Percentiles rank a stretch among this genome's conserved stretches.
phyloP scores from a whole-genome alignment of 495 filamentous ascomycete genomes.

The Neurospora discreta region DNA sequence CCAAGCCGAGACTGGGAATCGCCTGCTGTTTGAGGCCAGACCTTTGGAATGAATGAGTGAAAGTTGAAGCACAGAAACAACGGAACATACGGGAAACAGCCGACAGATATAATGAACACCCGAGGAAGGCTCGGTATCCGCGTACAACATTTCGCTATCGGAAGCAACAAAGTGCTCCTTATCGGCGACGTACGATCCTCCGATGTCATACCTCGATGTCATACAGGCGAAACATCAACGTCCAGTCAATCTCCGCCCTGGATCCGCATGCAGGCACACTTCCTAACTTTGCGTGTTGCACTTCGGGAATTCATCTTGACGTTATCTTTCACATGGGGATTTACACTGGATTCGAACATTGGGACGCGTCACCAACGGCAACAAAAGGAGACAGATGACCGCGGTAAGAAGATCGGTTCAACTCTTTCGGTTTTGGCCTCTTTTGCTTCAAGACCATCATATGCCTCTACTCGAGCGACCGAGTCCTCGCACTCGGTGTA shows the following conservation, averaged over 20 bases:
- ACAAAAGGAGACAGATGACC: neutral
- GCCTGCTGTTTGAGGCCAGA: neutral
- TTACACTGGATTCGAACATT: neutral
- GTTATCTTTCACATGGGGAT: neutral
- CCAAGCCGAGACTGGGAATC: neutral
- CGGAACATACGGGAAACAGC: neutral
- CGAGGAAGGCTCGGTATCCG: neutral
- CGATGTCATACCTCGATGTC: neutral
- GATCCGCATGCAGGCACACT: neutral
- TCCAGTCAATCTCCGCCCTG: neutral
- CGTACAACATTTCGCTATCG: neutral
- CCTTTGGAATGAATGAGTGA: neutral
- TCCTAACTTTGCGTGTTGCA: neutral
- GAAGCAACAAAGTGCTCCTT: neutral
- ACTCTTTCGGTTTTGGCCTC: neutral
- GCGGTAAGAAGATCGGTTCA: neutral
- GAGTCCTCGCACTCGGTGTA: neutral
- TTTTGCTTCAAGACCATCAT: neutral
- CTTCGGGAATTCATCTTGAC: fast-evolving
- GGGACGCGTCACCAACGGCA: neutral
- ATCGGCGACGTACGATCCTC: neutral
- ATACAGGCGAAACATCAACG: neutral
- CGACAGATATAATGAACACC: neutral
- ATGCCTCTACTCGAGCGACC: neutral
- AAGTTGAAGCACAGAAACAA: neutral